Percentiles rank a stretch among this genome's conserved stretches.
Conservation (phyloP, 179 eudicot genomes). For the Sideroxylon spinosum region DNA sequence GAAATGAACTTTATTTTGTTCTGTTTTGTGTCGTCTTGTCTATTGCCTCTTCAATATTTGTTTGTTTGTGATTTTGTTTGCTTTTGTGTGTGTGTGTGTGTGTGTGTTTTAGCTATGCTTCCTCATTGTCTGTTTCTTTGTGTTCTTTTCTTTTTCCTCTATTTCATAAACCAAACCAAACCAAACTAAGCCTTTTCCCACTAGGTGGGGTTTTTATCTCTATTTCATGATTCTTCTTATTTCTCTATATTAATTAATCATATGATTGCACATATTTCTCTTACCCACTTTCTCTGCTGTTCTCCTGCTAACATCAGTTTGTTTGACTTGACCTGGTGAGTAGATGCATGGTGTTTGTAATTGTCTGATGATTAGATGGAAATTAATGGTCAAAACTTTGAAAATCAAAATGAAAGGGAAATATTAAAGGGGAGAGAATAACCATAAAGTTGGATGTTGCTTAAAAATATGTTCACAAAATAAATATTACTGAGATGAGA, state of each 20-base stretch:
- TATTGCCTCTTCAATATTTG: background rate
- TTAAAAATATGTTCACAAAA: too few species aligned
- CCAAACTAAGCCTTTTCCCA: too few species aligned
- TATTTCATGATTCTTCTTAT: background rate
- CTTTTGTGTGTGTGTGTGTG: too few species aligned
- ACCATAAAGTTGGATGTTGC: background rate
- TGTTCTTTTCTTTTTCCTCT: background rate
- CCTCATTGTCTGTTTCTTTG: too few species aligned
- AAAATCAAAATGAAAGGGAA: background rate
- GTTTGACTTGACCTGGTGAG: background rate
- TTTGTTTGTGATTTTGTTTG: background rate
- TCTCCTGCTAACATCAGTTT: background rate
- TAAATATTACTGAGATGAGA: too few species aligned
- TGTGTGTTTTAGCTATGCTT: too few species aligned
- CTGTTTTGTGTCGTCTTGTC: background rate
- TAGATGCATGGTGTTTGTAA: background rate
- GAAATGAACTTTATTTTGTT: background rate
- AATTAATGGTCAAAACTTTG: background rate
- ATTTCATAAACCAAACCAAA: too few species aligned
- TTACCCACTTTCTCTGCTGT: background rate
- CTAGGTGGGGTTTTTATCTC: too few species aligned
- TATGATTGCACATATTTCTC: background rate
- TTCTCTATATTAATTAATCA: background rate
- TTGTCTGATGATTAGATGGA: background rate
- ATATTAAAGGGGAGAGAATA: background rate